Conservation (phyloP, 169 alveolate species). For the Eimeria praecox region DNA sequence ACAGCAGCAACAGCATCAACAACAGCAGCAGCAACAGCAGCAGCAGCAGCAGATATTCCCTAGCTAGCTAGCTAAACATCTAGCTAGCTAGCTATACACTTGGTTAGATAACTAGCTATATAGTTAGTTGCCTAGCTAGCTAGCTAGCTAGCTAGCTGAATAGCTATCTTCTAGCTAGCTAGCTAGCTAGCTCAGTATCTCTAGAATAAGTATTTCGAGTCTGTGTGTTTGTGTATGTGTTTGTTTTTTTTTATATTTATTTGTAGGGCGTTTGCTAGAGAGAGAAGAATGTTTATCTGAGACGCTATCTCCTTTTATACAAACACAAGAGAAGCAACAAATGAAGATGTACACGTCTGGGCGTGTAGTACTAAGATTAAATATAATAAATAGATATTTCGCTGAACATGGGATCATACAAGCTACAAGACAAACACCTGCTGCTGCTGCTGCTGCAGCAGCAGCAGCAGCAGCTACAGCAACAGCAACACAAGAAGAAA, state of each 20-base stretch:
- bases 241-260: too few relatives aligned
- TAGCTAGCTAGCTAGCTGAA: slow-evolving; percentile 2
- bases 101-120: background rate
- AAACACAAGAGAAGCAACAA: background rate
- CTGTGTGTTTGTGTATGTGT: too few relatives aligned
- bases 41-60: too few relatives aligned
- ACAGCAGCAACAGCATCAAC: too few relatives aligned
- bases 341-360: background rate
- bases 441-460: slow-evolving; percentile 16
- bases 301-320: background rate
- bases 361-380: slow-evolving; percentile 10
- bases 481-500: background rate
- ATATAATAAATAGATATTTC: background rate
- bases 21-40: too few relatives aligned
- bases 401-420: background rate
- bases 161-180: slow-evolving; percentile 1
- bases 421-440: background rate
- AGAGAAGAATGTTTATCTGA: background rate
- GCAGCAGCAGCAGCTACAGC: background rate
- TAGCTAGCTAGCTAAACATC: background rate
- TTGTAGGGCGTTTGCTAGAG: slow-evolving; percentile 22
- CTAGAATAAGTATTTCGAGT: too few relatives aligned
- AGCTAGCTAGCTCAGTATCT: slow-evolving; percentile 29
- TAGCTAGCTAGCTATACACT: background rate
- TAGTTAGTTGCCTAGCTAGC: background rate